Conservation (phyloP, 164 flowering plant species). For the Warburgia ugandensis region DNA sequence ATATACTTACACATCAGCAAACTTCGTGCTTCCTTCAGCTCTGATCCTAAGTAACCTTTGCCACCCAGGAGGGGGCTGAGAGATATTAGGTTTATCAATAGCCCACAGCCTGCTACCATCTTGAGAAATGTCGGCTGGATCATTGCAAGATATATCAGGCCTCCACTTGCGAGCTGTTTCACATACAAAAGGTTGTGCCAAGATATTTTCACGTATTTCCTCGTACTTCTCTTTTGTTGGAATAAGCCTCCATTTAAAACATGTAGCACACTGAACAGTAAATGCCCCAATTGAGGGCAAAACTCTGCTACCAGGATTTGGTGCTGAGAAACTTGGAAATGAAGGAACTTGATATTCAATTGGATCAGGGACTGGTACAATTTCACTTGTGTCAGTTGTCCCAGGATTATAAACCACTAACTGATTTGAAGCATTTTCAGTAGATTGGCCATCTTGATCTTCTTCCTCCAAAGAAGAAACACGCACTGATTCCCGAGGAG, state of each 20-base stretch:
- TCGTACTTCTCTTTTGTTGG: conserved; percentile 89
- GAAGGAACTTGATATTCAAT: conserved; percentile 15
- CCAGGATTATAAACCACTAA: conserved; percentile 52
- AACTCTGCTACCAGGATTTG: conserved; percentile 26
- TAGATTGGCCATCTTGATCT: conserved; percentile 15
- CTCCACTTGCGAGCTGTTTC: conserved; percentile 75
- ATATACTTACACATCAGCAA: conserved; percentile 85
- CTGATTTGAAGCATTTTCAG: conserved; percentile 28
- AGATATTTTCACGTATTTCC: conserved; percentile 67
- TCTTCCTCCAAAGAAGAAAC: conserved; percentile 22
- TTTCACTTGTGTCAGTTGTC: conserved; percentile 19
- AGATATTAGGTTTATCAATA: conserved; percentile 81
- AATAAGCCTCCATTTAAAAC: conserved; percentile 88
- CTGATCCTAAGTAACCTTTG: conserved; percentile 67
- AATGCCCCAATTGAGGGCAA: conserved; percentile 73
- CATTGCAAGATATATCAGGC: conserved; percentile 69
- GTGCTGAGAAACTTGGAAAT: conserved; percentile 8
- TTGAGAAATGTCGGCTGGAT: conserved; percentile 68
- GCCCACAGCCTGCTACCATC: conserved; percentile 93
- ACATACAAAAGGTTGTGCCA: conserved; percentile 63
- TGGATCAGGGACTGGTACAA: conserved; percentile 25
- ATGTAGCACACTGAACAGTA: conserved; percentile 79
- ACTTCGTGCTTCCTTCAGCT: conserved; percentile 79
- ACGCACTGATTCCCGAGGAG: too few species aligned
- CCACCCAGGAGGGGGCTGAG: conserved; percentile 94